A percentile compares a stretch with the other conserved stretches of the same genome.
Evolutionary conservation across 306 rosid species (phyloP).

Genomic region (Quercus rubra): DNA sequence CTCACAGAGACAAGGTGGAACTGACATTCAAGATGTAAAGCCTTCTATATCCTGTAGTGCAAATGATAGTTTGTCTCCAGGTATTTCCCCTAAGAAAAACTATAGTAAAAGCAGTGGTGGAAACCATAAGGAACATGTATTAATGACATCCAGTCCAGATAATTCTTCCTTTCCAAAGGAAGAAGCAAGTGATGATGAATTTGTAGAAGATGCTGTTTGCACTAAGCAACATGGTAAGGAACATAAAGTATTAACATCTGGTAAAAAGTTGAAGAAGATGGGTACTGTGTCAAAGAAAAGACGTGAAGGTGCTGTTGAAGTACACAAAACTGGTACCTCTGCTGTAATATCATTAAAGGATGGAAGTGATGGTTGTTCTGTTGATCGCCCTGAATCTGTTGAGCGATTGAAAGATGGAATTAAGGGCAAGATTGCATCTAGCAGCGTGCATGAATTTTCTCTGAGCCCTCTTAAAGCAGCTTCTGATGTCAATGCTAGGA

Average conservation of each 20-base stretch:
- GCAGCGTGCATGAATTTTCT: conserved; percentile 31
- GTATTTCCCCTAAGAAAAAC: conserved; percentile 41
- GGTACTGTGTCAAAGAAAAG: conserved; percentile 46
- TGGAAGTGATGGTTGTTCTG: conserved; percentile 25
- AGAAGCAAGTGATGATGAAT: conserved; percentile 24
- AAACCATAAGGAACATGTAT: conserved; percentile 37
- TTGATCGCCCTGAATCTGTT: conserved; percentile 38
- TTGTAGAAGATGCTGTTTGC: conserved; percentile 30
- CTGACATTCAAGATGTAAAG: conserved; percentile 41
- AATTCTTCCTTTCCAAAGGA: conserved; percentile 15
- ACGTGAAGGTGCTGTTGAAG: conserved; percentile 43
- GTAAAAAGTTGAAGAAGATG: conserved; percentile 49
- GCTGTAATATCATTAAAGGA: conserved; percentile 38
- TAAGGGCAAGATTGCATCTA: conserved; percentile 38
- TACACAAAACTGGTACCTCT: conserved; percentile 36
- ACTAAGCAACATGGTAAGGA: conserved; percentile 34
- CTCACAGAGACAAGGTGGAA: conserved; percentile 47
- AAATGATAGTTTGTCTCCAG: conserved; percentile 48
- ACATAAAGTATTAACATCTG: conserved; percentile 42
- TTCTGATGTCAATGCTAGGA: conserved; percentile 36
- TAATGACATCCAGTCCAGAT: conserved; percentile 25
- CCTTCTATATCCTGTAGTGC: conserved; percentile 30
- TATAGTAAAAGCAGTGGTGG: conserved; percentile 28
- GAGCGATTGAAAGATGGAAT: conserved; percentile 45
- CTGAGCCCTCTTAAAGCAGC: conserved; percentile 39